phyloP scores from a whole-genome alignment of 305 asterid genomes.

The Solanum hybrid region DNA sequence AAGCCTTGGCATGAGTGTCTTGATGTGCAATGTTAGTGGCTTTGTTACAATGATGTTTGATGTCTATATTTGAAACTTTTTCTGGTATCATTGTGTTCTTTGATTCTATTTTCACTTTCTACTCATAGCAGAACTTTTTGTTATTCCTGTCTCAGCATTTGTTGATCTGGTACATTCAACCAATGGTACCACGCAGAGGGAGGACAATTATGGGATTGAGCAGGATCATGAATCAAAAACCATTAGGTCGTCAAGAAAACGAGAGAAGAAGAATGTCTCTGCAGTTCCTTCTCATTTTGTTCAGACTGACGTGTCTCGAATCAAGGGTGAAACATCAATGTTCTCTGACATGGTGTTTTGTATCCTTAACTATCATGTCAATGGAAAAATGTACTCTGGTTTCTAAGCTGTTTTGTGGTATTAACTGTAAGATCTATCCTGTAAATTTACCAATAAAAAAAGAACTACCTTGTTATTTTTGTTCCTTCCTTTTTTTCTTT shows the following conservation, averaged over 20 bases:
- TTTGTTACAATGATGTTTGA: neutral
- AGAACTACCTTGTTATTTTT: neutral
- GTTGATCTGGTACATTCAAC: slow-evolving; percentile 86
- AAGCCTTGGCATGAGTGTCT: slow-evolving; percentile 98
- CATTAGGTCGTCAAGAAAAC: slow-evolving; percentile 32
- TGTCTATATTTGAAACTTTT: slow-evolving; percentile 1
- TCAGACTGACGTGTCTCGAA: slow-evolving; percentile 75
- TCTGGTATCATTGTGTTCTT: neutral
- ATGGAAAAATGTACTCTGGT: neutral
- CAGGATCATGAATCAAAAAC: slow-evolving; percentile 51
- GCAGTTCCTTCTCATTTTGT: slow-evolving; percentile 83
- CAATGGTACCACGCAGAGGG: slow-evolving; percentile 77
- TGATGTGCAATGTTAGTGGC: slow-evolving; percentile 75
- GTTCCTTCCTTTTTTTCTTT: neutral
- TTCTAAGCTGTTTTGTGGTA: neutral
- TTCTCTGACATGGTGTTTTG: slow-evolving; percentile 61
- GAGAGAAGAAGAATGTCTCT: slow-evolving; percentile 49
- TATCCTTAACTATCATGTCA: slow-evolving; percentile 41
- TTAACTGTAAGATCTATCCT: neutral
- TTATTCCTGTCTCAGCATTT: slow-evolving; percentile 50
- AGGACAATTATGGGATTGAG: slow-evolving; percentile 21
- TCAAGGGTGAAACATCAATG: slow-evolving; percentile 73
- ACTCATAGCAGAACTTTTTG: neutral
- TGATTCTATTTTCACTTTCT: slow-evolving; percentile 1
- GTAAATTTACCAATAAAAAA: neutral